These are phyloP conservation scores for Dendrobium catenatum DNA, from an alignment of 106 monocot genomes.

Conservation along the genomic window DNA sequence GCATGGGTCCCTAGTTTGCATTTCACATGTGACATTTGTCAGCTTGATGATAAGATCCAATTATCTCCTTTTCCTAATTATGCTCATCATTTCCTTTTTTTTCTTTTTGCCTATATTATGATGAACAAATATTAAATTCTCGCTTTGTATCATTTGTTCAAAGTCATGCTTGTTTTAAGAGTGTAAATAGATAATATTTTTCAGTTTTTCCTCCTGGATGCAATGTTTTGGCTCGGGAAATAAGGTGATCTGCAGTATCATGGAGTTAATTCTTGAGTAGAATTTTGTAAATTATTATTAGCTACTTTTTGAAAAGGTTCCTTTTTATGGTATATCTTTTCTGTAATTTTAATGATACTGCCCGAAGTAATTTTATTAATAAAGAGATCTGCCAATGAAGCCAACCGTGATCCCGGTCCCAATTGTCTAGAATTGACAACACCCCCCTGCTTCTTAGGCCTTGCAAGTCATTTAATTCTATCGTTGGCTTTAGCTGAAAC, in stretches of 20 bases:
- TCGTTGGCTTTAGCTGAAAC: background rate
- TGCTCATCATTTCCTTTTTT: background rate
- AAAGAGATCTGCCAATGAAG: no score
- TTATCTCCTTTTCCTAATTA: background rate
- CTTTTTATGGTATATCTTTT: background rate
- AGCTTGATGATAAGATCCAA: slow-evolving; percentile 4
- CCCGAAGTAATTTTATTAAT: background rate
- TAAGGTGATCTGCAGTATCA: background rate
- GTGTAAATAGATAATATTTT: background rate
- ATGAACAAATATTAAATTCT: background rate
- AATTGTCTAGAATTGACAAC: background rate
- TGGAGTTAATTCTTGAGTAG: background rate
- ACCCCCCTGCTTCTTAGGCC: background rate
- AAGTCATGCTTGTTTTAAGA: background rate
- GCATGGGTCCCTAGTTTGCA: slow-evolving; percentile 13
- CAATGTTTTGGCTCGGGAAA: background rate
- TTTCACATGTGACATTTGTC: slow-evolving; percentile 20
- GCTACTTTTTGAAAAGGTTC: background rate
- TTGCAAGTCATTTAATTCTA: background rate
- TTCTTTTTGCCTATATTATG: background rate
- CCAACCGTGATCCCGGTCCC: background rate
- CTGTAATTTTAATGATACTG: background rate
- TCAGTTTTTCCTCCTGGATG: background rate
- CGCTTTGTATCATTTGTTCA: background rate
- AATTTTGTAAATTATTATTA: background rate